A percentile compares a stretch with the other conserved stretches of the same genome.
phyloP scores from a whole-genome alignment of 805 yeast species.

The Blastobotrys robertii region DNA sequence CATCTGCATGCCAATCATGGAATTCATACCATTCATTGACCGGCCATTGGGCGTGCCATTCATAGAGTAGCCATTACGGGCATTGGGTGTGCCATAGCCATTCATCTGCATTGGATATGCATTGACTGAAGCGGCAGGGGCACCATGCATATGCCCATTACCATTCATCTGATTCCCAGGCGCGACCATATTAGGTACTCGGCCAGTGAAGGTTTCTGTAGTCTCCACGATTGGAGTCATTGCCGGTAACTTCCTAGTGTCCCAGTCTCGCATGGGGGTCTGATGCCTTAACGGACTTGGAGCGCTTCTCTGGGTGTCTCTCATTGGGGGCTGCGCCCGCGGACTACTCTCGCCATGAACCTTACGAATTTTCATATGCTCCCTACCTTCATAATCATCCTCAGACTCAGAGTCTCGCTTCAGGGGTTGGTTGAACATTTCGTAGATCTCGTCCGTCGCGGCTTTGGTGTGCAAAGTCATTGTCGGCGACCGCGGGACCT shows the following conservation, averaged over 20 bases:
- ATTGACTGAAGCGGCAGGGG: too few relatives aligned
- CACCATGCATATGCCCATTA: too few relatives aligned
- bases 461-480: constrained; percentile 66
- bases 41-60: too few relatives aligned
- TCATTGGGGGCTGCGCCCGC: background rate
- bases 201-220: constrained; percentile 14
- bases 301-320: constrained; percentile 3
- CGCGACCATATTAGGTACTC: too few relatives aligned
- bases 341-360: constrained; percentile 1
- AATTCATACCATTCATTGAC: too few relatives aligned
- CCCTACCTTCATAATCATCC: constrained; percentile 18
- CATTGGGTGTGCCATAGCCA: too few relatives aligned
- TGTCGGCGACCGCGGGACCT: constrained; percentile 50
- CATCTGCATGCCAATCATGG: too few relatives aligned
- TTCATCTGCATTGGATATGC: too few relatives aligned
- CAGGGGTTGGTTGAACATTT: constrained; percentile 49
- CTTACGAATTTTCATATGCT: constrained; percentile 6
- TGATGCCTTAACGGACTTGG: background rate
- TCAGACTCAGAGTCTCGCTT: constrained; percentile 14
- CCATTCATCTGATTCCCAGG: too few relatives aligned
- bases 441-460: constrained; percentile 63
- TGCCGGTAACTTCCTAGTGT: background rate
- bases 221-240: constrained; percentile 26
- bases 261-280: constrained; percentile 1
- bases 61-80: too few relatives aligned